phyloP scores from a whole-genome alignment of 2,329 filamentous ascomycete species.

The Monilinia fructicola region DNA sequence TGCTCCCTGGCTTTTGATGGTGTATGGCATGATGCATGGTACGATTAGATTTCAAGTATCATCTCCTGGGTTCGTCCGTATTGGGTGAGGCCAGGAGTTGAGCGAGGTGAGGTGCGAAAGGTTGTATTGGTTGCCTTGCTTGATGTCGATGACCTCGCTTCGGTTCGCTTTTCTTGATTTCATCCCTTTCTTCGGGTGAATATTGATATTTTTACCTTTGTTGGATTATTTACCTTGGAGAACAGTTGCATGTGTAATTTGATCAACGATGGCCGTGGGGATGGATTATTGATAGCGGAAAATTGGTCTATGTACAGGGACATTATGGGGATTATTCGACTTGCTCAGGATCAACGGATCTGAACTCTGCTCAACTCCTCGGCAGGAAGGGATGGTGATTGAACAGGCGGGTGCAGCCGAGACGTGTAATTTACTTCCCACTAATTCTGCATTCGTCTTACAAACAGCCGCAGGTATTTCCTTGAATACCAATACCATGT shows the following conservation, averaged over 20 bases:
- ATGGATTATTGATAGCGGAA: neutral
- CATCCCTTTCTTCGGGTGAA: neutral
- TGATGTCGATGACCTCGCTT: constrained; percentile 10
- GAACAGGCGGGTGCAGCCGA: no score
- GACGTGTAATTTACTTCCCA: no score
- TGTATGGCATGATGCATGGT: neutral
- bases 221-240: neutral
- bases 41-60: neutral
- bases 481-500: no score
- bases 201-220: neutral
- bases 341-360: no score
- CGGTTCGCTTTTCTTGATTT: neutral
- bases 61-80: constrained; percentile 5
- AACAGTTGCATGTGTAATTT: neutral
- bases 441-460: no score
- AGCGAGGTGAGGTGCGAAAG: neutral
- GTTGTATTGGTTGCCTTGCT: constrained; percentile 7
- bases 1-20: neutral
- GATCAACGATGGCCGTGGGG: neutral
- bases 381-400: no score
- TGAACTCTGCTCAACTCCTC: no score
- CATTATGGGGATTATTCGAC: neutral
- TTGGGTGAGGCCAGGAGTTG: constrained; percentile 14
- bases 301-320: no score
- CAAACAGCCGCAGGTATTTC: no score